Percentiles rank a stretch among this genome's conserved stretches.
These are phyloP conservation scores for Cyberlindnera saturnus DNA, from an alignment of 805 yeast genomes.

Conservation along the genomic window DNA sequence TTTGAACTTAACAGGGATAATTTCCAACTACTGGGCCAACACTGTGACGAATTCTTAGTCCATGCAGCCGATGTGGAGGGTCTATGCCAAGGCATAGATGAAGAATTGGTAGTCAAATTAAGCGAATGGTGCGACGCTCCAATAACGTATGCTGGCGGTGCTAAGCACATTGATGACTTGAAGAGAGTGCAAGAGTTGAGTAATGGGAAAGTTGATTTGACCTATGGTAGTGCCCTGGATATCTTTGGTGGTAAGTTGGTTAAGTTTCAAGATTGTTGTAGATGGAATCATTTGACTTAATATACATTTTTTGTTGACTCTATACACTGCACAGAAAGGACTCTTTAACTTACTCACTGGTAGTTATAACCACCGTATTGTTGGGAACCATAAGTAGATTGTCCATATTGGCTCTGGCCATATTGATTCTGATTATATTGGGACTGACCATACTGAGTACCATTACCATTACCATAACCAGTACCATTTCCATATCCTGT, in stretches of 20 bases:
- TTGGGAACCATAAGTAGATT: too few species aligned
- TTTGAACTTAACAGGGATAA: slow-evolving; percentile 49
- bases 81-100: slow-evolving; percentile 87
- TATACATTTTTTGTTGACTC: neutral
- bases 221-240: slow-evolving; percentile 89
- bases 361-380: too few species aligned
- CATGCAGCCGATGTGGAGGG: slow-evolving; percentile 99
- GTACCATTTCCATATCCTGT: slow-evolving; percentile 16
- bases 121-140: slow-evolving; percentile 75
- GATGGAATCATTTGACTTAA: slow-evolving; percentile 51
- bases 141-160: slow-evolving; percentile 97
- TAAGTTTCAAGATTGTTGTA: slow-evolving; percentile 64
- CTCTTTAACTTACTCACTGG: too few species aligned
- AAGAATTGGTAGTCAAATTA: slow-evolving; percentile 59
- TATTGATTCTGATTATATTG: neutral
- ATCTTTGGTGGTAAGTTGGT: slow-evolving; percentile 90
- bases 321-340: too few species aligned
- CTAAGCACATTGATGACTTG: slow-evolving; percentile 66
- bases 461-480: slow-evolving; percentile 2
- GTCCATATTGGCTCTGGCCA: neutral
- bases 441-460: neutral
- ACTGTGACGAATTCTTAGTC: slow-evolving; percentile 81
- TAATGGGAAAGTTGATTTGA: slow-evolving; percentile 79
- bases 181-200: slow-evolving; percentile 61
- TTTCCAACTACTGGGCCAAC: slow-evolving; percentile 46